Percentiles rank a stretch among this genome's conserved stretches.
phyloP scores from a whole-genome alignment of 257 asterid genomes.

The Nyctanthes arbortristis region DNA sequence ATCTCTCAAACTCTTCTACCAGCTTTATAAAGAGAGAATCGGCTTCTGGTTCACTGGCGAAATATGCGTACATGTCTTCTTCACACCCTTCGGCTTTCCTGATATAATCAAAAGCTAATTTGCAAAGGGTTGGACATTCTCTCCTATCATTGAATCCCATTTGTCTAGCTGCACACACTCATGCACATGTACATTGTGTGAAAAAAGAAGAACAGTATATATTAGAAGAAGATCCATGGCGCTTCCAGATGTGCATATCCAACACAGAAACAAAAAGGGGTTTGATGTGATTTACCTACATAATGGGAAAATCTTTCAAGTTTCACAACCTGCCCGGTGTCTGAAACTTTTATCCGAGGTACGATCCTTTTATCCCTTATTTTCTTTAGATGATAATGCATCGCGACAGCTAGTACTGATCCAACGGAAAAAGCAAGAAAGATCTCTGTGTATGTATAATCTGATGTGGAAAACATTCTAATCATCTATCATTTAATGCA shows the following conservation, averaged over 20 bases:
- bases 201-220: background rate
- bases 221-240: background rate
- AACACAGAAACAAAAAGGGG: constrained; percentile 6
- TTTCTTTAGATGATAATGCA: constrained; percentile 66
- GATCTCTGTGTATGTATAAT: constrained; percentile 50
- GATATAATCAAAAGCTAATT: constrained; percentile 81
- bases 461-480: background rate
- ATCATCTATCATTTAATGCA: background rate
- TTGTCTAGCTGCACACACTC: constrained; percentile 73
- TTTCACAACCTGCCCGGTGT: constrained; percentile 63
- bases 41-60: constrained; percentile 62
- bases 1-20: constrained; percentile 87
- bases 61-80: constrained; percentile 71
- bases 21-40: constrained; percentile 90
- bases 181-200: constrained; percentile 10
- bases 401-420: constrained; percentile 60
- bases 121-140: constrained; percentile 76
- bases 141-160: constrained; percentile 78
- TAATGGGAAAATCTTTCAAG: constrained; percentile 81
- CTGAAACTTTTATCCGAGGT: constrained; percentile 57
- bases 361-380: constrained; percentile 52
- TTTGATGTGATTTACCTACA: constrained; percentile 62
- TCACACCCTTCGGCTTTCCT: constrained; percentile 75
- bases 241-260: background rate
- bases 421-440: constrained; percentile 71